Base-by-base conservation (phyloP, 2,329 filamentous ascomycete species). In the Cercospora sesami region DNA sequence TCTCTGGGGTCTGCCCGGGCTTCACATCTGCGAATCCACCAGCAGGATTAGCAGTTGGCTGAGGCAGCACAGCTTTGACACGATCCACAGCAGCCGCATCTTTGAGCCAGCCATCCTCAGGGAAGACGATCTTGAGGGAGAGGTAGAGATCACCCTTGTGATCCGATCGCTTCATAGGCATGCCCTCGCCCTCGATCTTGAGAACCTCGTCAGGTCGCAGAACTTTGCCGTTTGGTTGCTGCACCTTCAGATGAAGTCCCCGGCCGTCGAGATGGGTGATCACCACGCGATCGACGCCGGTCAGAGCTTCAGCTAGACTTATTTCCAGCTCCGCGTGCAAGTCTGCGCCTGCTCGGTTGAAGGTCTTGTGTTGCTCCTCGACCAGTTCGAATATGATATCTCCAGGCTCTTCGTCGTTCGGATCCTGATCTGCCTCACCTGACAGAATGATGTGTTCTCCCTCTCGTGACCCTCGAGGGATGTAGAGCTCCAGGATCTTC, bases 401-500 rank as follows among this genome's bases (percentile, higher is more conserved):
- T 66, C 95, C 95, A 0, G 94, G 94, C 64, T 90, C 91, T 78
- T 94, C 91, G 75, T 94, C 92, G 75, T 94, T 92, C 0, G 94
- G 94, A 53, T 90, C 84, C 80, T 99, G 94, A 77, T 99, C 95
- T 33, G 94, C 95, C 81, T 99, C 95, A 68, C 94, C 94, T 78
- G 96, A 90, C 4, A 99, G 84, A 9, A 94, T 87, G 75, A 99
- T 97, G 73, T 89, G 89, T 77, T 99, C 94, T 72, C 94, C 94
- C 79, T 96, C 83, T 69, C 86, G 83, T 59, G 79, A 91, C 58
- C 94, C 94, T 63, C 91, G 89, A 9, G 94, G 93, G 68, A 99
- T 97, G 82, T 98, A 98, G 63, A 99, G 90, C 82, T 99, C 95
- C 69, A 99, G 85, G 3, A 94, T 91, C 83, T 98, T 99, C 81